phyloP scores from a whole-genome alignment of 2,329 filamentous ascomycete species.

The Ramularia endophylla region DNA sequence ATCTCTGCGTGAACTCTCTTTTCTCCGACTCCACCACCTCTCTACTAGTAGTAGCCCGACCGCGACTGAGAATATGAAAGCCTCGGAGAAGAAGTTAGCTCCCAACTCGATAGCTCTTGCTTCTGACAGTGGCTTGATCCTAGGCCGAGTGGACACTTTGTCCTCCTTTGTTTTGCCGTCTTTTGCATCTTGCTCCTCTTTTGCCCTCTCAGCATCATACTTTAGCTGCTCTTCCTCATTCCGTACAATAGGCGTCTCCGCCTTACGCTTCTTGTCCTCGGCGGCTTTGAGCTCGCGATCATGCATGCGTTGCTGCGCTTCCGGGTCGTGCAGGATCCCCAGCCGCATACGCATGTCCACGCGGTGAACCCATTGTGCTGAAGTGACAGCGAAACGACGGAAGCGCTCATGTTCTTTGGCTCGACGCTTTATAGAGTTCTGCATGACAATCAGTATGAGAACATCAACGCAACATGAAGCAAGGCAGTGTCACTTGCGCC shows the following conservation, averaged over 20 bases:
- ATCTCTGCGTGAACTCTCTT: constrained; percentile 54
- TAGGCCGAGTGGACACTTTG: constrained; percentile 28
- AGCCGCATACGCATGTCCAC: constrained; percentile 64
- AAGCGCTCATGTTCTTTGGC: constrained; percentile 64
- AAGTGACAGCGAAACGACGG: constrained; percentile 53
- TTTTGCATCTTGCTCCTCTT: constrained; percentile 31
- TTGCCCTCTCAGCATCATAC: constrained; percentile 45
- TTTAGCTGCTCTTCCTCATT: constrained; percentile 55
- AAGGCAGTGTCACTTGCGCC: constrained; percentile 46
- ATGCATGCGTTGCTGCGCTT: constrained; percentile 48
- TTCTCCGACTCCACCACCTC: constrained; percentile 54
- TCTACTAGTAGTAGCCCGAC: constrained; percentile 59
- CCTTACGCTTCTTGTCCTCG: constrained; percentile 47
- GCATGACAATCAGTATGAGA: too few species aligned
- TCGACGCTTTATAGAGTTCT: constrained; percentile 64
- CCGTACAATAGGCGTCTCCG: constrained; percentile 53
- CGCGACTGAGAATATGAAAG: constrained; percentile 61
- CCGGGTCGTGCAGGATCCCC: constrained; percentile 57
- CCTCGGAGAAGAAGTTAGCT: constrained; percentile 62
- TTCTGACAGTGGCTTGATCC: constrained; percentile 59
- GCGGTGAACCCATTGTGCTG: constrained; percentile 59
- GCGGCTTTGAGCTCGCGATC: constrained; percentile 51
- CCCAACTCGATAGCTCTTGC: constrained; percentile 63
- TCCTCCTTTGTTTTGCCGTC: constrained; percentile 38
- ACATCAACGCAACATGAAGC: constrained; percentile 1